These are phyloP conservation scores for Oemleria cerasiformis DNA, from an alignment of 306 rosid genomes.

Conservation along the genomic window DNA sequence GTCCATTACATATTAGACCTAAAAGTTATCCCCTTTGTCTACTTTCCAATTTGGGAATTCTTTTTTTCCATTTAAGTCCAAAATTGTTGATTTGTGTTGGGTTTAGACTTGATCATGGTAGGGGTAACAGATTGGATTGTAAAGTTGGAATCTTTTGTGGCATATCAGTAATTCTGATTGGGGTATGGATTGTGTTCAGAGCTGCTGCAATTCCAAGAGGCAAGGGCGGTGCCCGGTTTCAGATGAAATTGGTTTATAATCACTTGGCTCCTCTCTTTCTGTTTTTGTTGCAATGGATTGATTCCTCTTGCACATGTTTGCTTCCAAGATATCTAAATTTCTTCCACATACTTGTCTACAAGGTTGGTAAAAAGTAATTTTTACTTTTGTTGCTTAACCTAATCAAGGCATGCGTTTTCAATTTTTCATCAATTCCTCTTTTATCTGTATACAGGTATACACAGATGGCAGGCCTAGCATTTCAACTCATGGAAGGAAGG, in stretches of 20 bases:
- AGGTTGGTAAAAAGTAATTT: slow-evolving; percentile 39
- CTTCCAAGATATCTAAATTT: slow-evolving; percentile 74
- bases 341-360: slow-evolving; percentile 79
- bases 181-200: slow-evolving; percentile 41
- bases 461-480: slow-evolving; percentile 69
- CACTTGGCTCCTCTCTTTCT: slow-evolving; percentile 77
- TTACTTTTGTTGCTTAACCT: slow-evolving; percentile 8
- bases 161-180: slow-evolving; percentile 5
- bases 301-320: slow-evolving; percentile 77
- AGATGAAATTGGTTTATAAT: slow-evolving; percentile 89
- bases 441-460: slow-evolving; percentile 51
- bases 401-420: slow-evolving; percentile 19
- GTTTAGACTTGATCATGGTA: not conserved
- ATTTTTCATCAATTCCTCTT: slow-evolving; percentile 4
- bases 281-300: slow-evolving; percentile 85
- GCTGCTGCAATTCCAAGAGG: slow-evolving; percentile 89
- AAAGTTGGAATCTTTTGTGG: slow-evolving; percentile 4
- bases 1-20: not conserved
- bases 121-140: not conserved
- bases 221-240: slow-evolving; percentile 76
- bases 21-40: not conserved
- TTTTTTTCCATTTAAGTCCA: not conserved
- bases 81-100: not conserved
- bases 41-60: not conserved
- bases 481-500: slow-evolving; percentile 82